Base-by-base conservation (phyloP, 805 yeast genomes). In the Nakazawaea holstii region DNA sequence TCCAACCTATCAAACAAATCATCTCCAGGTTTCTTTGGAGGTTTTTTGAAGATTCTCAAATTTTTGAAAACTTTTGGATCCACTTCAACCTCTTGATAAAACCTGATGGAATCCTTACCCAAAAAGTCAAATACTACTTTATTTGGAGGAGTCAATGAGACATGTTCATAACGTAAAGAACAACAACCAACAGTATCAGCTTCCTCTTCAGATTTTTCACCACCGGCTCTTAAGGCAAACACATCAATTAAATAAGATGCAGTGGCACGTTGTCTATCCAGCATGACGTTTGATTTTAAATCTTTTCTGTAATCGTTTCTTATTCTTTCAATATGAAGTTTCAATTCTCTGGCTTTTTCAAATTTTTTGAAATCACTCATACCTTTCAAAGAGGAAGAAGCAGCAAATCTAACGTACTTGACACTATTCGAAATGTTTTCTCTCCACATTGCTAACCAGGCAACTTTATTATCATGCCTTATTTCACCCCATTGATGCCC, bases 161-260 rank as follows among this genome's bases (percentile, higher is more conserved):
- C 77, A 65, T 91, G 98, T 62, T 91, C 98, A 59, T 70, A 91
- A 58, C 98, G 72, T 55, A 92, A 74, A 1, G 97, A 91, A 68
- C 98, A 92, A 67, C 98, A 92, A 39, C 98, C 98, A 39, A 92
- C 98, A 1, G 98, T 92, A 62, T 92, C 98, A 2, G 98, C 98
- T 62, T 91, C 97, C 55, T 92, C 98, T 3, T 92, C 98, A 9
- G 92, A 85, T 64, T 92, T 92, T 65, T 92, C 97, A 57, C 97
- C 97, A 62, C 97, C 97, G 1, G 97, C 97, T 84, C 98, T 87
- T 54, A 92, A 74, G 0, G 98, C 98, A 59, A 92, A 83, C 3
- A 84, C 81, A 69, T 92, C 98, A 59, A 92, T 91, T 41, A 92
- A 74, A 65, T 92, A 92, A 41, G 92, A 88, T 3, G 97, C 97